Percentiles rank a stretch among this genome's conserved stretches.
phyloP scores from a whole-genome alignment of 345 rosid species.

The Hirschfeldia incana region DNA sequence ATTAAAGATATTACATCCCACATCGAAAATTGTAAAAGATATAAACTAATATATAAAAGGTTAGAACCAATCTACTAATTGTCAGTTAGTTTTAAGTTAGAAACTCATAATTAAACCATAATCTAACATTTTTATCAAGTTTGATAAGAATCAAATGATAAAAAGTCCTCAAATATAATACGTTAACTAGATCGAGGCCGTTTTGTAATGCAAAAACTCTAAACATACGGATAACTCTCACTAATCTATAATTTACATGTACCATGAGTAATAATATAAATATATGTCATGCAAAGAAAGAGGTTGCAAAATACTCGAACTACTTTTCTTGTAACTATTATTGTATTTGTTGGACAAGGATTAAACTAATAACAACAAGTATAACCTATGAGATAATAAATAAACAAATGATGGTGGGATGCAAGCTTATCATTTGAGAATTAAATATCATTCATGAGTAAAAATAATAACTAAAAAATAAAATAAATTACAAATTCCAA shows the following conservation, averaged over 20 bases:
- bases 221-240: neutral
- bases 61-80: too few relatives aligned
- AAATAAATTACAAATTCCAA: neutral
- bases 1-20: too few relatives aligned
- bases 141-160: neutral
- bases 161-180: too few relatives aligned
- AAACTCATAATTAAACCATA: too few relatives aligned
- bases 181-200: too few relatives aligned
- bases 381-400: conserved; percentile 10
- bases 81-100: too few relatives aligned
- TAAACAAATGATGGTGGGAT: conserved; percentile 21
- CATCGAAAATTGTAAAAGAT: too few relatives aligned
- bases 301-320: conserved; percentile 20
- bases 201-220: neutral
- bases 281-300: conserved; percentile 14
- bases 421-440: conserved; percentile 38
- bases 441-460: neutral
- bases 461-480: neutral
- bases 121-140: neutral
- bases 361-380: conserved; percentile 24
- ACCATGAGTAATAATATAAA: neutral
- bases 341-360: conserved; percentile 34
- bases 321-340: conserved; percentile 31
- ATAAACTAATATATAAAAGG: too few relatives aligned
- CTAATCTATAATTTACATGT: neutral